Conservation (phyloP, 2,329 filamentous ascomycete genomes). For the Malbranchea cinnamomea region DNA sequence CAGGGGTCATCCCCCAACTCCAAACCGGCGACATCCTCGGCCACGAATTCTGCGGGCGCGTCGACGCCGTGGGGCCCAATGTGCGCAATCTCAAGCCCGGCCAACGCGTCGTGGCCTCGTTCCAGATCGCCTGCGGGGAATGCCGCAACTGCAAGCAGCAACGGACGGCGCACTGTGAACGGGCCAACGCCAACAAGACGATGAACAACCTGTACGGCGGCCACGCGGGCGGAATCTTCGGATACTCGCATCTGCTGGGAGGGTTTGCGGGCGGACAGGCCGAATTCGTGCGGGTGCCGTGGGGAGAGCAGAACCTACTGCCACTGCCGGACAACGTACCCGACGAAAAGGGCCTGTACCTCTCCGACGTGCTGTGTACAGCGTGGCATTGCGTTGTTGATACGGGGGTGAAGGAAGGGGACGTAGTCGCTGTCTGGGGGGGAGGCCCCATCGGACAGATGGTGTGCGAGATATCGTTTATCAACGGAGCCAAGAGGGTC, state of each 20-base stretch:
- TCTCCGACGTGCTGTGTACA: constrained; percentile 68
- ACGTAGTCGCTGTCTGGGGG: constrained; percentile 75
- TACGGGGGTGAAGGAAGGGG: constrained; percentile 61
- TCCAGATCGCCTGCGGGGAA: constrained; percentile 56
- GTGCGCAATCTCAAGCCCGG: constrained; percentile 43
- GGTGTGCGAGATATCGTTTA: constrained; percentile 49
- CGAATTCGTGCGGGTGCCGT: constrained; percentile 71
- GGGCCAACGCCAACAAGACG: constrained; percentile 59
- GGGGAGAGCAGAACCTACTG: constrained; percentile 66
- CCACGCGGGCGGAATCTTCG: constrained; percentile 55
- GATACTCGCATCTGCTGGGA: constrained; percentile 61
- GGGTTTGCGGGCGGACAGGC: constrained; percentile 80
- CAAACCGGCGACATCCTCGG: constrained; percentile 53
- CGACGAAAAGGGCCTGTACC: constrained; percentile 69
- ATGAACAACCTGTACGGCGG: constrained; percentile 66
- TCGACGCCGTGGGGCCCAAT: constrained; percentile 39
- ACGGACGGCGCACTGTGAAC: constrained; percentile 64
- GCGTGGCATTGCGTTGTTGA: constrained; percentile 73
- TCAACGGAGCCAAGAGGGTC: constrained; percentile 59
- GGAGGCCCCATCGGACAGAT: constrained; percentile 77
- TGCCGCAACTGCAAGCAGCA: constrained; percentile 72
- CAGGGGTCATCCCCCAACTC: constrained; percentile 40
- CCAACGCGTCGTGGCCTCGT: constrained; percentile 65
- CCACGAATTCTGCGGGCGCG: constrained; percentile 39
- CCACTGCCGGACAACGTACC: constrained; percentile 64